phyloP scores from a whole-genome alignment of 2,329 filamentous ascomycete species.

The Chrysoporthe cubensis region DNA sequence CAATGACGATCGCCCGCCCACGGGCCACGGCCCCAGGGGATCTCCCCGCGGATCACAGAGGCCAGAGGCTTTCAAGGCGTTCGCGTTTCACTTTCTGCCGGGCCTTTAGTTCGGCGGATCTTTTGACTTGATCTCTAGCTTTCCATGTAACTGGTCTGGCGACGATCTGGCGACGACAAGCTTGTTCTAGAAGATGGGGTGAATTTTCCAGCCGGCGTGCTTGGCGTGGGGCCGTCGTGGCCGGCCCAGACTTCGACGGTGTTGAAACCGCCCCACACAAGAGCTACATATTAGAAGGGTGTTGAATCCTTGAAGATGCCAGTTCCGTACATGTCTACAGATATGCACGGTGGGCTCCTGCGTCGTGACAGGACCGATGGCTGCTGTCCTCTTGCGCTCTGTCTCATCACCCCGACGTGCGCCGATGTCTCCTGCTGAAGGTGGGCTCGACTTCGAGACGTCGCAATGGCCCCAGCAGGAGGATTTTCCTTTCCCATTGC shows the following conservation, averaged over 20 bases:
- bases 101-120: neutral
- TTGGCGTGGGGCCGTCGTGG: neutral
- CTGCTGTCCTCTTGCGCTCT: neutral
- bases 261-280: neutral
- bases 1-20: neutral
- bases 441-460: neutral
- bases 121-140: neutral
- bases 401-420: neutral
- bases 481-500: neutral
- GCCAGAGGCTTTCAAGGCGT: neutral
- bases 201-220: neutral
- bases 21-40: neutral
- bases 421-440: neutral
- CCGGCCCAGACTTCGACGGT: neutral
- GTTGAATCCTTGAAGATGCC: neutral
- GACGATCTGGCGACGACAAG: neutral
- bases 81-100: neutral
- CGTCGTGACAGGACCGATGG: too few relatives aligned
- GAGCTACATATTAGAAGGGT: neutral
- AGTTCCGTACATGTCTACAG: neutral
- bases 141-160: neutral
- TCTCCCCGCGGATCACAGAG: neutral
- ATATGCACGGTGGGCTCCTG: neutral
- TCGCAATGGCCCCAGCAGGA: neutral
- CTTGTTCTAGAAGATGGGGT: neutral